phyloP scores from a whole-genome alignment of 352 stramenopile species.

The Phytophthora ramorum region DNA sequence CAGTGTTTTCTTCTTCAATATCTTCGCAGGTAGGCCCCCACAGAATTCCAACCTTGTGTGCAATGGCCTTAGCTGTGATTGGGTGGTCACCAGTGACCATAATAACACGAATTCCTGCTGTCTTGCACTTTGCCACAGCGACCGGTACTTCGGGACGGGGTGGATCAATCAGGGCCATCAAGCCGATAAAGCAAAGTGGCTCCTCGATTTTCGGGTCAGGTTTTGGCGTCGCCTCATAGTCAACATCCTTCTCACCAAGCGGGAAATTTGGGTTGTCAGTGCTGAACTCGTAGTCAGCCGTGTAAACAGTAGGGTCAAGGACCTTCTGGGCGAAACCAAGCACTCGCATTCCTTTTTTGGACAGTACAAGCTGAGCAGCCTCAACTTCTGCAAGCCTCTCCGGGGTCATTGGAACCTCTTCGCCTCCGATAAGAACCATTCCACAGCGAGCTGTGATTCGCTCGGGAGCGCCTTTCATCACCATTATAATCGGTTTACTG shows the following conservation, averaged over 20 bases:
- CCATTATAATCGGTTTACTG: slow-evolving; percentile 63
- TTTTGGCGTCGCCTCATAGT: slow-evolving; percentile 74
- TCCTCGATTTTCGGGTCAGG: slow-evolving; percentile 80
- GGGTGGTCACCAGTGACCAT: slow-evolving; percentile 96
- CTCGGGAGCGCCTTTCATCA: slow-evolving; percentile 98
- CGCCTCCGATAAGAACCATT: slow-evolving; percentile 70
- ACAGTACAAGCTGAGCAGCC: slow-evolving; percentile 53
- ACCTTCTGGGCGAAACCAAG: slow-evolving; percentile 71
- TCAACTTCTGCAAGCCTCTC: slow-evolving; percentile 88
- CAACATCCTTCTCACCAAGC: slow-evolving; percentile 84
- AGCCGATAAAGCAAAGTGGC: slow-evolving; percentile 91
- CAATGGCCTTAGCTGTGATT: slow-evolving; percentile 94
- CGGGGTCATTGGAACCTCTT: slow-evolving; percentile 89
- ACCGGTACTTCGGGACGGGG: slow-evolving; percentile 89
- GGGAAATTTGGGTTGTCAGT: slow-evolving; percentile 86
- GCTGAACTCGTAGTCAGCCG: slow-evolving; percentile 72
- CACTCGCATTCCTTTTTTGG: slow-evolving; percentile 78
- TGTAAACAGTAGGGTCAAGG: slow-evolving; percentile 57
- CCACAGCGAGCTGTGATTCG: slow-evolving; percentile 93
- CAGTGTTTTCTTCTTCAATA: slow-evolving; percentile 81
- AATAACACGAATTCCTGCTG: slow-evolving; percentile 93
- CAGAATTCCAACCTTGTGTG: slow-evolving; percentile 94
- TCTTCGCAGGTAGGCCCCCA: slow-evolving; percentile 88
- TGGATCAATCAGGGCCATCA: slow-evolving; percentile 97
- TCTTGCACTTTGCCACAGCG: slow-evolving; percentile 93